Base-by-base conservation (phyloP, 2,329 filamentous ascomycete genomes). In the Emydomyces testavorans region DNA sequence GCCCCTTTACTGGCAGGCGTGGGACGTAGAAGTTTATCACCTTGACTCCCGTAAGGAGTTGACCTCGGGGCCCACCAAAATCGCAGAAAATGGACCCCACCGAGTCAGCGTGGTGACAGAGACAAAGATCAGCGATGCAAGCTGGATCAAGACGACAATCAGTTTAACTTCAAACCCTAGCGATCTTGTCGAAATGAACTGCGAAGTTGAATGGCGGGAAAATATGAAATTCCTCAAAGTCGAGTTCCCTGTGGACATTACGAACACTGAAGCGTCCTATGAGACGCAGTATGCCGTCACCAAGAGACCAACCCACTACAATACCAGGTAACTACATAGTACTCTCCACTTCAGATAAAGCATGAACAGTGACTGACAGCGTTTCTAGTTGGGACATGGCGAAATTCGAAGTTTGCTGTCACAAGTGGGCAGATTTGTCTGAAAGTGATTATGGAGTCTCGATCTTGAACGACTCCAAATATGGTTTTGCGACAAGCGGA, bases 191-290 rank as follows among this genome's bases (percentile, higher is more conserved):
- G 84, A 93, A 54, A 80, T 90, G 53, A 76, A 79, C 34, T 83
- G 82, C 43, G 86, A 93, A 56, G 85, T 96, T n/a, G 86, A 95
- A 62, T 98, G 92, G 92, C 84, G 83, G 56, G 92, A 98, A 66
- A 87, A 80, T 10, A 95, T 92, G 83, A 94, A 92, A 62, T 96
- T 96, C 74, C 77, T 98, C 61, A 98, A 98, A 73, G 90, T 96
- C 43, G 92, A 98, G 64, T 98, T 98, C 68, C 90, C 92, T 0
- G 89, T 95, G 53, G 83, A 93, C 59, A 76, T 96, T 53, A 78
- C 80, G 56, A 95, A 90, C 66, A 94, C 83, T 0, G 88, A 95
- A 66, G 92, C 92, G 26, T 85, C 81, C 10, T 98, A 98, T 64
- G 92, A 98, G 66, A 94, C 87, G 6, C 89, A 94, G 59, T 96